Evolutionary conservation across 306 rosid species (phyloP).

Genomic region (Cicer arietinum): DNA sequence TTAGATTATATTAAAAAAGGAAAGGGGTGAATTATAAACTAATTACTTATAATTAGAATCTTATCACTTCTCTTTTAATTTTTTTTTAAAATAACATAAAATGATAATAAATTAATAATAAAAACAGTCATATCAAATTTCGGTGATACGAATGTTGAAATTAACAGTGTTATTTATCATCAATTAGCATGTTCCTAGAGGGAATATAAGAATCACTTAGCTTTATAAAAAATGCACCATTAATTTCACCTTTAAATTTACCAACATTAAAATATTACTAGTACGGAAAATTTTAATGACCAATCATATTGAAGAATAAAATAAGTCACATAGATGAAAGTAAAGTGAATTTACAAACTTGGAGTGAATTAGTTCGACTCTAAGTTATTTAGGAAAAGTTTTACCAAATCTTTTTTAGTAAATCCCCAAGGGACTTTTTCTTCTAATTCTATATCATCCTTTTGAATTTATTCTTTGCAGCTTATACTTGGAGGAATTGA

Average conservation of each 20-base stretch:
- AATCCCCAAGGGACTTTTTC: conserved; percentile 38
- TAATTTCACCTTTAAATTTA: conserved; percentile 49
- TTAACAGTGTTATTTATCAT: conserved; percentile 46
- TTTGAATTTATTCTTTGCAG: conserved; percentile 64
- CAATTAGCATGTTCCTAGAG: conserved; percentile 47
- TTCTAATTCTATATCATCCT: conserved; percentile 41
- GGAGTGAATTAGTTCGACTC: neutral
- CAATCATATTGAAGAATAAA: conserved; percentile 21
- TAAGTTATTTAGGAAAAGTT: neutral
- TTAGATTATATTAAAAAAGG: conserved; percentile 20
- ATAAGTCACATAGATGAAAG: neutral
- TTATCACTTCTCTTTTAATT: neutral
- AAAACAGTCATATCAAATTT: conserved; percentile 65
- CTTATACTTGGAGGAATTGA: conserved; percentile 39
- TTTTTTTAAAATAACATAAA: conserved; percentile 45
- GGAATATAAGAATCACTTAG: conserved; percentile 65
- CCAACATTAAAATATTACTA: conserved; percentile 35
- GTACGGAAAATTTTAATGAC: conserved; percentile 42
- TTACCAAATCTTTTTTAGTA: conserved; percentile 35
- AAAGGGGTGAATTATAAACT: conserved; percentile 21
- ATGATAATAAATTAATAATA: conserved; percentile 41
- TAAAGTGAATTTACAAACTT: neutral
- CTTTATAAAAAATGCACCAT: conserved; percentile 51
- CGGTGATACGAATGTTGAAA: conserved; percentile 77
- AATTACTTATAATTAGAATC: conserved; percentile 48